Evolutionary conservation across 305 asterid species (phyloP), one percentile per base, ranked within the genome.

Genomic region (Ilex paraguariensis): DNA sequence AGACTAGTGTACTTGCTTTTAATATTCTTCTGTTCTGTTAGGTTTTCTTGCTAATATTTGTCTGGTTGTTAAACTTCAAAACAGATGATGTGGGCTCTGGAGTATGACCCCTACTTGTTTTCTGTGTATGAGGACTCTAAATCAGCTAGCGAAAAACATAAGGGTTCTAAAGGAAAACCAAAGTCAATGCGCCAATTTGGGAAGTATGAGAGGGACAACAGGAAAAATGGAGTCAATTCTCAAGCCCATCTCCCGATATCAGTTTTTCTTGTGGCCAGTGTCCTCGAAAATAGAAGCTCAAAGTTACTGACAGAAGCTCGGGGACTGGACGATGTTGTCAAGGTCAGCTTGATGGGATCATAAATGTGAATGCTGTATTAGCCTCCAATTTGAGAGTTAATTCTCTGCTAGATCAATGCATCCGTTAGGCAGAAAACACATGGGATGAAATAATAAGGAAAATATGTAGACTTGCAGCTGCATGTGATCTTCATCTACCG

Each of bases 21-120:
- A 8, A 5, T 36, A 36, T 36, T 36, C 42, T 36, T 36, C 6
- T 36, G 9, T 36, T 36, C 9, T 8, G 7, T 59, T 50, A 56
- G 42, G 40, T 68, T 48, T 36, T 48, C 58, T 63, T 59, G 42
- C 46, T 49, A 44, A 51, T 56, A n/a, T 13, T 36, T 59, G 60
- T 54, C 42, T 36, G 63, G 61, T 73, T 28, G 46, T 62, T 72
- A 61, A 46, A 36, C 50, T 59, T 67, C 65, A 54, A 53, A 54
- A 74, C 79, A 91, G 98, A 88, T 91, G 98, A 91, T 91, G 98
- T 91, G 97, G 97, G 97, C 96, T n/a, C 74, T 91, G 54, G 97
- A 91, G 66, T 91, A 86, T 21, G 94, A 91, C 44, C 96, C 98
- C 2, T 87, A 81, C 65, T 59, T 84, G 60, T 91, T 73, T 68